Evolutionary conservation across 2,329 filamentous ascomycete genomes (phyloP).

Genomic region (Nigrospora sphaerica): DNA sequence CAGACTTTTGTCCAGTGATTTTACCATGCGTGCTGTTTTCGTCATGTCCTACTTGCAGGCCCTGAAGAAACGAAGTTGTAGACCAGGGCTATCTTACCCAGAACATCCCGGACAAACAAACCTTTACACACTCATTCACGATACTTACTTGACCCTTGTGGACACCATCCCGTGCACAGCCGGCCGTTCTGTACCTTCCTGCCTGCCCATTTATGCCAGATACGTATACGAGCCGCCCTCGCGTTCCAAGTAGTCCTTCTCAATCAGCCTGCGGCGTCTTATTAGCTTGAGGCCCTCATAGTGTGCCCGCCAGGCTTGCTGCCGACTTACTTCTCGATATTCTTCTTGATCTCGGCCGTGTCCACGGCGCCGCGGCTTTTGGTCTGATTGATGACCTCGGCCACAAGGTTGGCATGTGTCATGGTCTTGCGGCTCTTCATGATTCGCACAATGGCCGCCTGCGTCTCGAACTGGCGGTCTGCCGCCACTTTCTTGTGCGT

Average conservation of each 20-base stretch:
- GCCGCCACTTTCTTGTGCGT: conserved; percentile 85
- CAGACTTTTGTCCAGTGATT: too few species aligned
- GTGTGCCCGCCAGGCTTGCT: not conserved
- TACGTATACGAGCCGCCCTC: conserved; percentile 67
- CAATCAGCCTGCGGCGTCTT: conserved; percentile 61
- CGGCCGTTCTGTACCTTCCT: too few species aligned
- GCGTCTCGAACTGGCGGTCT: conserved; percentile 91
- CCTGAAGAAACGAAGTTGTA: too few species aligned
- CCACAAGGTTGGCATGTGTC: conserved; percentile 77
- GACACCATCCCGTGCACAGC: too few species aligned
- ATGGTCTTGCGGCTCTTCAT: conserved; percentile 93
- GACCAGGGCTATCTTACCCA: too few species aligned
- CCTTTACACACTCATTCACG: too few species aligned
- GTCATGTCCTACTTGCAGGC: too few species aligned
- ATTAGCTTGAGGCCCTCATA: conserved; percentile 16
- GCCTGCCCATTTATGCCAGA: conserved; percentile 42
- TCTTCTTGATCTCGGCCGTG: conserved; percentile 84
- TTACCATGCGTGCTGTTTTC: too few species aligned
- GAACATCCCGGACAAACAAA: too few species aligned
- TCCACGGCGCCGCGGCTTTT: conserved; percentile 81
- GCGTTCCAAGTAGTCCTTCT: conserved; percentile 88
- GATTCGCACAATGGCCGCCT: conserved; percentile 92
- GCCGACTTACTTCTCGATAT: conserved; percentile 80
- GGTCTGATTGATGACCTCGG: conserved; percentile 88
- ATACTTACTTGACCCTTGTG: too few species aligned